These are phyloP conservation scores for Neurospora sp. DNA, from an alignment of 495 filamentous ascomycete species.

Conservation along the genomic window DNA sequence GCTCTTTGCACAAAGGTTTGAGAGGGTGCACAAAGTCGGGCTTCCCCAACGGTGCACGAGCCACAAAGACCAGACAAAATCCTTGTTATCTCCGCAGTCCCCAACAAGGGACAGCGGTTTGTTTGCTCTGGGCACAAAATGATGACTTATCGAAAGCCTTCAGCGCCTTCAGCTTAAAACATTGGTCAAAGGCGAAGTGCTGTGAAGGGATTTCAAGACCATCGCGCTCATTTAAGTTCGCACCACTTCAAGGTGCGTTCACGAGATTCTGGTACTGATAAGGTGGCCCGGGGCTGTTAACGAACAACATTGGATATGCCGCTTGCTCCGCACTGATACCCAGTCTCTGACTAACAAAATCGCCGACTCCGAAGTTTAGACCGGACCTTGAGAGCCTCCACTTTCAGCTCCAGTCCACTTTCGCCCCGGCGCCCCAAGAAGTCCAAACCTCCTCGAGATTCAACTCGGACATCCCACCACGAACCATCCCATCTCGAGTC, in stretches of 20 bases:
- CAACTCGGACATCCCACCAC: constrained; percentile 2
- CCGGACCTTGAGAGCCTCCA: background rate
- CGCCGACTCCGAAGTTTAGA: background rate
- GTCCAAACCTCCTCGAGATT: background rate
- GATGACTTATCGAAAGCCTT: background rate
- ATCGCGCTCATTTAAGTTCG: background rate
- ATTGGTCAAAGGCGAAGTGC: background rate
- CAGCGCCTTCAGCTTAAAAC: background rate
- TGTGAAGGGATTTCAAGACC: background rate
- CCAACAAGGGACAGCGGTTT: background rate
- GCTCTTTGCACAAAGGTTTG: background rate
- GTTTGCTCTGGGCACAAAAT: background rate
- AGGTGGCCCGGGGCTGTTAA: background rate
- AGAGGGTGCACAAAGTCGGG: background rate
- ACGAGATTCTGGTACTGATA: background rate
- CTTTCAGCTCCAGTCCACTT: constrained; percentile 2
- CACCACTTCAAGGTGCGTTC: background rate
- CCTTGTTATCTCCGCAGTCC: constrained; percentile 4
- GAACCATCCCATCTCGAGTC: constrained; percentile 6
- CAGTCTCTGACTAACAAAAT: background rate
- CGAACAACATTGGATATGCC: background rate
- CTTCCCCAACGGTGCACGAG: background rate
- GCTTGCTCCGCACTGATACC: background rate
- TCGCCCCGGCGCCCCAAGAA: background rate
- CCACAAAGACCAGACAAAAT: background rate